Percentiles rank a stretch among this genome's conserved stretches.
phyloP scores from a whole-genome alignment of 306 rosid species.

The Dalbergia cultrata region DNA sequence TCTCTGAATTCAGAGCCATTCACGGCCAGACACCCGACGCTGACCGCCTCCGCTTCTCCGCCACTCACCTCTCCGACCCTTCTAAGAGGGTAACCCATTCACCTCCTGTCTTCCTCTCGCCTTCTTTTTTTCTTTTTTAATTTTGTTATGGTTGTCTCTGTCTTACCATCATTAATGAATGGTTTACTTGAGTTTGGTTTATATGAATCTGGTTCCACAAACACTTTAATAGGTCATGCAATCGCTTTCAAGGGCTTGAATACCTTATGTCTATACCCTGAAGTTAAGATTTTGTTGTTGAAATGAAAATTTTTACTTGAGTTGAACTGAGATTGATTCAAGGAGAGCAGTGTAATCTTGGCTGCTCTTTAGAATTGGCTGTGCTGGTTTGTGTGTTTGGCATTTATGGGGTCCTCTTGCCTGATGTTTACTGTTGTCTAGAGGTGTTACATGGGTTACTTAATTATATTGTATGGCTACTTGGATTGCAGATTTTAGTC shows the following conservation, averaged over 20 bases:
- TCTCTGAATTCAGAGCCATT: slow-evolving; percentile 67
- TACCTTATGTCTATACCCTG: not conserved
- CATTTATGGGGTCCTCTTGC: not conserved
- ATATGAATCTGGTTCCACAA: not conserved
- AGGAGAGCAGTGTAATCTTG: not conserved
- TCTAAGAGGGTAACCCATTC: slow-evolving; percentile 57
- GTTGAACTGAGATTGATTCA: not conserved
- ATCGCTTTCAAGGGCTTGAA: not conserved
- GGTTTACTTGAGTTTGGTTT: not conserved
- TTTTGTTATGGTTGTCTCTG: not conserved
- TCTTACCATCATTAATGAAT: no score
- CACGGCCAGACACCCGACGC: slow-evolving; percentile 63
- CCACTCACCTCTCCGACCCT: slow-evolving; percentile 67
- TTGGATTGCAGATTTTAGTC: slow-evolving; percentile 72
- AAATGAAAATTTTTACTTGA: not conserved
- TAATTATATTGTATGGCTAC: not conserved
- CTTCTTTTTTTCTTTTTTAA: not conserved
- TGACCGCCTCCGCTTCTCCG: slow-evolving; percentile 80
- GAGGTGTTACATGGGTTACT: not conserved
- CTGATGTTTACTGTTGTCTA: not conserved
- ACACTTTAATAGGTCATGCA: not conserved
- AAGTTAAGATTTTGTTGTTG: not conserved
- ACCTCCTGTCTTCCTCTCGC: not conserved
- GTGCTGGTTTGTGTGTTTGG: not conserved
- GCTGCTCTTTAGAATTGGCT: not conserved